phyloP scores from a whole-genome alignment of 345 rosid genomes.

The Lumnitzera racemosa region DNA sequence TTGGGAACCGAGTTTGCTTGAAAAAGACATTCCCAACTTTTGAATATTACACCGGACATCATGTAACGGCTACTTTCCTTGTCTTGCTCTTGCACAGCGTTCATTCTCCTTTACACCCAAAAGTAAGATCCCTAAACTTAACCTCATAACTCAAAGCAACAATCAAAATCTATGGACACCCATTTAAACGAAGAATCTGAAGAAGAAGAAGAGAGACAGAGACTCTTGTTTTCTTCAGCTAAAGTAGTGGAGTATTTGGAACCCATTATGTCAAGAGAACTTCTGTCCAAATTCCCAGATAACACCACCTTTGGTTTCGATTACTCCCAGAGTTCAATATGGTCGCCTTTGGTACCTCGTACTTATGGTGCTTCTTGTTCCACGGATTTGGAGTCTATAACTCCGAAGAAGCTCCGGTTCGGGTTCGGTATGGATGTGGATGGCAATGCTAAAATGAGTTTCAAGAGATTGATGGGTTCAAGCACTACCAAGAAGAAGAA shows the following conservation, averaged over 20 bases:
- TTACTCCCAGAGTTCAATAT: slow-evolving; percentile 74
- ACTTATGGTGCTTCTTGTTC: slow-evolving; percentile 21
- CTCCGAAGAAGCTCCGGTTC: slow-evolving; percentile 24
- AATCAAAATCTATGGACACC: too few relatives aligned
- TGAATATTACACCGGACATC: too few relatives aligned
- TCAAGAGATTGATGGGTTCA: too few relatives aligned
- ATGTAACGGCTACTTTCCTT: too few relatives aligned
- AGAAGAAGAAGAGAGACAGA: slow-evolving; percentile 37
- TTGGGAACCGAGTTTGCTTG: too few relatives aligned
- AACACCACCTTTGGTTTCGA: slow-evolving; percentile 66
- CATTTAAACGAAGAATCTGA: neutral
- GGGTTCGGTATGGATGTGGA: slow-evolving; percentile 5
- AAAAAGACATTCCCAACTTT: too few relatives aligned
- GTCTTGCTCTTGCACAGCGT: too few relatives aligned
- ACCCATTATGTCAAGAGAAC: slow-evolving; percentile 64
- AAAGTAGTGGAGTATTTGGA: slow-evolving; percentile 72
- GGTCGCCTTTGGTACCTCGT: slow-evolving; percentile 84
- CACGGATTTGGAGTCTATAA: slow-evolving; percentile 25
- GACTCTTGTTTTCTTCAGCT: slow-evolving; percentile 24
- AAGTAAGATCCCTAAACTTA: too few relatives aligned
- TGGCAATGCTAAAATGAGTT: too few relatives aligned
- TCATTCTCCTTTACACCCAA: too few relatives aligned
- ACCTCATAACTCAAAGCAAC: too few relatives aligned
- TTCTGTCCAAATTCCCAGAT: slow-evolving; percentile 81
- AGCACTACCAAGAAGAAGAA: slow-evolving; percentile 12